Percentiles rank a stretch among this genome's conserved stretches.
Evolutionary conservation across 305 asterid species (phyloP).

Genomic region (Plantago lanceolata): DNA sequence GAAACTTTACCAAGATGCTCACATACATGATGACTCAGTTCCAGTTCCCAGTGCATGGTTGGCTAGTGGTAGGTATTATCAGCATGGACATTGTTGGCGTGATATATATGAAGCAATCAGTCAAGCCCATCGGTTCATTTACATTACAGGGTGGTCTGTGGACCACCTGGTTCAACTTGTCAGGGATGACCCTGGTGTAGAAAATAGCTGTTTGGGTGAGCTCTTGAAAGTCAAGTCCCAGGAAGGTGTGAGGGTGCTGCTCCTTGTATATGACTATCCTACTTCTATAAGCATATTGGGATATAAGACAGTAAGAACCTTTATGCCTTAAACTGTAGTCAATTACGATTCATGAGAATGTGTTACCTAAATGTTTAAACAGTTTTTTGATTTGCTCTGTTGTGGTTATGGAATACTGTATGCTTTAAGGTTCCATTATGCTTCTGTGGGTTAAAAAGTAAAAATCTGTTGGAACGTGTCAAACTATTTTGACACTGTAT

Average conservation of each 20-base stretch:
- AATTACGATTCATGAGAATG: slow-evolving; percentile 1
- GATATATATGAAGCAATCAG: slow-evolving; percentile 66
- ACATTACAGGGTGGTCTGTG: slow-evolving; percentile 97
- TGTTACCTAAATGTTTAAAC: neutral
- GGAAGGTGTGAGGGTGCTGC: slow-evolving; percentile 87
- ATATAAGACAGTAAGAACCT: slow-evolving; percentile 60
- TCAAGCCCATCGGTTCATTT: slow-evolving; percentile 65
- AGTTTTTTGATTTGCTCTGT: neutral
- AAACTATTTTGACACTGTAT: neutral
- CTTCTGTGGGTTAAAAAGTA: neutral
- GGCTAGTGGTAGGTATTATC: slow-evolving; percentile 46
- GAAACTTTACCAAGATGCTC: slow-evolving; percentile 87
- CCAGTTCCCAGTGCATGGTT: slow-evolving; percentile 39
- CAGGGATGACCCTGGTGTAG: slow-evolving; percentile 47
- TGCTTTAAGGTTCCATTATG: neutral
- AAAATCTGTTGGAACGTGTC: neutral
- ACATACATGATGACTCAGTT: slow-evolving; percentile 48
- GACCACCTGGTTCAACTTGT: slow-evolving; percentile 70
- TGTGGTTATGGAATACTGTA: too few relatives aligned
- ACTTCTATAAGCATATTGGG: slow-evolving; percentile 81
- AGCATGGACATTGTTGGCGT: slow-evolving; percentile 67
- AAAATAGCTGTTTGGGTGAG: slow-evolving; percentile 54
- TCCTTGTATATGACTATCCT: slow-evolving; percentile 92
- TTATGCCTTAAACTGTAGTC: neutral
- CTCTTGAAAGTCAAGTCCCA: slow-evolving; percentile 74